phyloP scores from a whole-genome alignment of 140 eudicot species.

The Flaveria floridana region DNA sequence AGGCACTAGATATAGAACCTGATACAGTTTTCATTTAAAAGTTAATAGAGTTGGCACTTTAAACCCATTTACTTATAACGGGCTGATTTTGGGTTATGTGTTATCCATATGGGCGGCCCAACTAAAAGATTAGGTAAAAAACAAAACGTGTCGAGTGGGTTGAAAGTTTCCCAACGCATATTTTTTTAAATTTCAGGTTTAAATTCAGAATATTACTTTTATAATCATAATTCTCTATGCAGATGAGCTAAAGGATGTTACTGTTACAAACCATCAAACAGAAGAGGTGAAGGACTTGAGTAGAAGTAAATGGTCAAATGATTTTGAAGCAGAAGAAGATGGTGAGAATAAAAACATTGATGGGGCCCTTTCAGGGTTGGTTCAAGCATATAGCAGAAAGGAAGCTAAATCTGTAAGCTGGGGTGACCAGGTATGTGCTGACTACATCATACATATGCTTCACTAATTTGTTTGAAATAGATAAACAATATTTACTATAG shows the following conservation, averaged over 20 bases:
- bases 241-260: constrained; percentile 41
- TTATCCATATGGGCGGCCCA: not conserved
- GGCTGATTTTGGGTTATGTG: not conserved
- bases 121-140: not conserved
- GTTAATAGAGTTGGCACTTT: not conserved
- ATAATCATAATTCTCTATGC: constrained; percentile 14
- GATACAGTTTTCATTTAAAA: not conserved
- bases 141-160: not conserved
- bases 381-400: constrained; percentile 67
- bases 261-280: constrained; percentile 34
- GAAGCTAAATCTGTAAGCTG: constrained; percentile 87
- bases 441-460: not conserved
- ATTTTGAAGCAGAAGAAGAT: constrained; percentile 64
- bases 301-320: constrained; percentile 88
- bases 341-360: constrained; percentile 36
- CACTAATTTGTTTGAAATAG: not conserved
- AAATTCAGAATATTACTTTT: not conserved
- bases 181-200: not conserved
- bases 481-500: not conserved
- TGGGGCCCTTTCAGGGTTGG: constrained; percentile 53
- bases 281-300: constrained; percentile 80
- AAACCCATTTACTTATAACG: not conserved
- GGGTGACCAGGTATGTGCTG: constrained; percentile 82
- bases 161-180: not conserved
- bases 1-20: no score